Conservation (phyloP, 164 flowering plant genomes). For the Cinnamomum chago region DNA sequence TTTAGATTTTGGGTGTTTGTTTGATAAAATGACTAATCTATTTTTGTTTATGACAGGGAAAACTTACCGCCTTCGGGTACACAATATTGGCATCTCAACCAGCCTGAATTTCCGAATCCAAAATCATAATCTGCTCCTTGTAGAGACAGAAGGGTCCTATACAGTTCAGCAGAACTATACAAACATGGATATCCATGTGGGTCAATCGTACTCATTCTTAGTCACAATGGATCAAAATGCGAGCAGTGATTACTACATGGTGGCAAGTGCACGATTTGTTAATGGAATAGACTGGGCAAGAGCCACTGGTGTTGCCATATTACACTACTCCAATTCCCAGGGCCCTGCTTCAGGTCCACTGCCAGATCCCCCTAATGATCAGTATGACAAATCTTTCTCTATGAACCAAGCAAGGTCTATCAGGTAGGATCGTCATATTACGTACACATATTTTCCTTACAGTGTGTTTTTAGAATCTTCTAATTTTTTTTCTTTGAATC, state of each 20-base stretch:
- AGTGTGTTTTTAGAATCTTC: not conserved
- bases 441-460: not conserved
- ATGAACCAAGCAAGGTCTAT: slow-evolving; percentile 95
- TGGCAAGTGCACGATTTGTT: slow-evolving; percentile 77
- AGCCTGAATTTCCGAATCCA: slow-evolving; percentile 94
- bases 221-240: slow-evolving; percentile 93
- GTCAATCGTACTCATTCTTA: slow-evolving; percentile 95
- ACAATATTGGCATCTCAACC: slow-evolving; percentile 84
- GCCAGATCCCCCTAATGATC: slow-evolving; percentile 78
- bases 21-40: slow-evolving; percentile 2
- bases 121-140: slow-evolving; percentile 79
- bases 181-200: slow-evolving; percentile 93
- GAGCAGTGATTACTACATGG: slow-evolving; percentile 79
- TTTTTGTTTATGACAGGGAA: slow-evolving; percentile 54
- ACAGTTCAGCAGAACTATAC: slow-evolving; percentile 87
- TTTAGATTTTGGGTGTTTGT: not conserved
- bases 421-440: slow-evolving; percentile 49
- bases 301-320: slow-evolving; percentile 70
- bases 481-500: not conserved
- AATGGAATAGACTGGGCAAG: slow-evolving; percentile 43
- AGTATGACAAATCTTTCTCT: slow-evolving; percentile 62
- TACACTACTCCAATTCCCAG: slow-evolving; percentile 85
- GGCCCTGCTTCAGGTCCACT: slow-evolving; percentile 91
- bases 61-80: slow-evolving; percentile 84
- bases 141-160: slow-evolving; percentile 96